Evolutionary conservation across 2,329 filamentous ascomycete genomes (phyloP).

Genomic region (Didymosphaeria variabile): DNA sequence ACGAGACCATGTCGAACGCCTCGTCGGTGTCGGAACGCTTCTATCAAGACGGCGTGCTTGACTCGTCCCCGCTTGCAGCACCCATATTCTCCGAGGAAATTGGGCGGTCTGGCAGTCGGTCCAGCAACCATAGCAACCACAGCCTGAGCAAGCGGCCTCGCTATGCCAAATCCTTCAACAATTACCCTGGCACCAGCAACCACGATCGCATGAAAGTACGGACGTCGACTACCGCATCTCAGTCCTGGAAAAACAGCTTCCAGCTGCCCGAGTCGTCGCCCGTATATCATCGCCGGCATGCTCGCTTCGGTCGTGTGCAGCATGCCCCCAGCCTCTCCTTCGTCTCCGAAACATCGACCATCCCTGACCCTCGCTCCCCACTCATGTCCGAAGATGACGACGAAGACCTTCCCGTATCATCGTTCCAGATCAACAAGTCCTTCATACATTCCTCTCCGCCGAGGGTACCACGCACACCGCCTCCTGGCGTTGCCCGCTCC

Average conservation of each 20-base stretch:
- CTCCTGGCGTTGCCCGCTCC: constrained; percentile 50
- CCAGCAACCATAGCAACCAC: constrained; percentile 60
- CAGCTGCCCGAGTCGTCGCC: constrained; percentile 87
- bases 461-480: constrained; percentile 54
- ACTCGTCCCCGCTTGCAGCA: constrained; percentile 85
- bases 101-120: constrained; percentile 62
- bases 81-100: constrained; percentile 86
- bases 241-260: constrained; percentile 79
- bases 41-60: constrained; percentile 73
- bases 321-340: constrained; percentile 80
- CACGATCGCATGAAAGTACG: constrained; percentile 74
- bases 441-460: constrained; percentile 81
- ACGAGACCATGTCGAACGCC: constrained; percentile 84
- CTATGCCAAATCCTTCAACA: constrained; percentile 40
- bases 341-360: constrained; percentile 74
- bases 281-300: constrained; percentile 77
- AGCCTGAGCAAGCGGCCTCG: constrained; percentile 50
- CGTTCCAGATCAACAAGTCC: constrained; percentile 68
- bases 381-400: constrained; percentile 81
- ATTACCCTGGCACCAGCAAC: constrained; percentile 56
- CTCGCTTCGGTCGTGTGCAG: constrained; percentile 72
- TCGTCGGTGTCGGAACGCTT: constrained; percentile 82
- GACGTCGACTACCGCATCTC: constrained; percentile 65
- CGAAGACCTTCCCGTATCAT: constrained; percentile 78
- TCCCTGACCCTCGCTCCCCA: constrained; percentile 69